Evolutionary conservation across 2,329 filamentous ascomycete species (phyloP).

Genomic region (Dothistroma pini): DNA sequence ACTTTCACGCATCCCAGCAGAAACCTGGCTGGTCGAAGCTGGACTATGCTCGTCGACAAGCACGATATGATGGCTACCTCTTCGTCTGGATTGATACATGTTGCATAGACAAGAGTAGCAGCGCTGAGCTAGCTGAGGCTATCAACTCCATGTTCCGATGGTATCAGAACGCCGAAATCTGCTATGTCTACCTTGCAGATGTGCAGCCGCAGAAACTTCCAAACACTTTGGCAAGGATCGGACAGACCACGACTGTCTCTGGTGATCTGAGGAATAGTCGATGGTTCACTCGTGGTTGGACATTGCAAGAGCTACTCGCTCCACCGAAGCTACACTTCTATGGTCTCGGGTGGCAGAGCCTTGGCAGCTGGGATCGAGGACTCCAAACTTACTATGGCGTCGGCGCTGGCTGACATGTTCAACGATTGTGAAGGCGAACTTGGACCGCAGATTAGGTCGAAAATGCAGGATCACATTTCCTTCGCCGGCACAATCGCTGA

Average conservation of each 20-base stretch:
- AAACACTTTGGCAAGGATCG: neutral
- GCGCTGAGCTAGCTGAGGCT: constrained; percentile 18
- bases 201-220: neutral
- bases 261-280: too few relatives aligned
- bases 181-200: constrained; percentile 17
- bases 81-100: constrained; percentile 24
- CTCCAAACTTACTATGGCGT: too few relatives aligned
- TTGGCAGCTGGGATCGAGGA: neutral
- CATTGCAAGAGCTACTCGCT: neutral
- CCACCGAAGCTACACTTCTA: neutral
- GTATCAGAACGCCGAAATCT: constrained; percentile 14
- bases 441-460: too few relatives aligned
- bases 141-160: constrained; percentile 24
- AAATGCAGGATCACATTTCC: neutral
- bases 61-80: constrained; percentile 8
- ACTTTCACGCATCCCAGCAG: neutral
- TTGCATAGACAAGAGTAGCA: constrained; percentile 21
- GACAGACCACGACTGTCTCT: too few relatives aligned
- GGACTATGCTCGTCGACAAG: constrained; percentile 10
- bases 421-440: too few relatives aligned
- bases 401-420: too few relatives aligned
- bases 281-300: too few relatives aligned
- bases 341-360: neutral
- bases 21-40: constrained; percentile 15
- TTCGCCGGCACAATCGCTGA: neutral